phyloP scores from a whole-genome alignment of 192 early-diverging fungal genomes.

The Physocladia obscura region DNA sequence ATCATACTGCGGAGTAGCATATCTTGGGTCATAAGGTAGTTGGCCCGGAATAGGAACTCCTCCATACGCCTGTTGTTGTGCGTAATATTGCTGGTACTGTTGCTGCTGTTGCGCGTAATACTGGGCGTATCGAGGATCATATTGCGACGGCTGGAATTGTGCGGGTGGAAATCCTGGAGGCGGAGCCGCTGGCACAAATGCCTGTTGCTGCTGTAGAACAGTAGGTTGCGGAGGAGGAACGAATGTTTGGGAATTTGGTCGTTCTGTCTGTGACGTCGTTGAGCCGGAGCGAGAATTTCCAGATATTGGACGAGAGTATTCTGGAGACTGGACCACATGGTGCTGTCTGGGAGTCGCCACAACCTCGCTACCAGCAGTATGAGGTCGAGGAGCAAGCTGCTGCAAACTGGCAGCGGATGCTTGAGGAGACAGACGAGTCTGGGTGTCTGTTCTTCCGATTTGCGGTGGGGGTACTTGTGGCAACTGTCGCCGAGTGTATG shows the following conservation, averaged over 20 bases:
- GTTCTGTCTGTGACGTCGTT: background rate
- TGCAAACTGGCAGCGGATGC: too few relatives aligned
- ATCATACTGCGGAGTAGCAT: slow-evolving; percentile 7
- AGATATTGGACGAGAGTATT: too few relatives aligned
- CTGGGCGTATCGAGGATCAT: slow-evolving; percentile 9
- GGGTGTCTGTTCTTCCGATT: too few relatives aligned
- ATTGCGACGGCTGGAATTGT: background rate
- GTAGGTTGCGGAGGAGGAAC: background rate
- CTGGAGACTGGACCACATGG: too few relatives aligned
- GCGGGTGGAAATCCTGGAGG: slow-evolving; percentile 3
- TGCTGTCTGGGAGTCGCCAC: too few relatives aligned
- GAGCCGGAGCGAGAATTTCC: slow-evolving; percentile 1
- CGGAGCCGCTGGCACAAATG: background rate
- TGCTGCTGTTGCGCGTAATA: slow-evolving; percentile 30
- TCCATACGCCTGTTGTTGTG: background rate
- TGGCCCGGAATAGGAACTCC: background rate
- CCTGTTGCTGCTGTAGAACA: background rate
- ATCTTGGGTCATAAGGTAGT: slow-evolving; percentile 9
- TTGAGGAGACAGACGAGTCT: too few relatives aligned
- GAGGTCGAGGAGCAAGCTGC: too few relatives aligned
- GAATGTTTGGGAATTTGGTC: background rate
- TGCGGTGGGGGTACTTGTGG: too few relatives aligned
- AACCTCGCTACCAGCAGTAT: too few relatives aligned
- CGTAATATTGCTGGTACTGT: slow-evolving; percentile 26
- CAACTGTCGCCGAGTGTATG: too few relatives aligned